A percentile compares a stretch with the other conserved stretches of the same genome.
These are phyloP conservation scores for Chlorella sp. DNA, from an alignment of 139 green algal genomes.

Conservation along the genomic window DNA sequence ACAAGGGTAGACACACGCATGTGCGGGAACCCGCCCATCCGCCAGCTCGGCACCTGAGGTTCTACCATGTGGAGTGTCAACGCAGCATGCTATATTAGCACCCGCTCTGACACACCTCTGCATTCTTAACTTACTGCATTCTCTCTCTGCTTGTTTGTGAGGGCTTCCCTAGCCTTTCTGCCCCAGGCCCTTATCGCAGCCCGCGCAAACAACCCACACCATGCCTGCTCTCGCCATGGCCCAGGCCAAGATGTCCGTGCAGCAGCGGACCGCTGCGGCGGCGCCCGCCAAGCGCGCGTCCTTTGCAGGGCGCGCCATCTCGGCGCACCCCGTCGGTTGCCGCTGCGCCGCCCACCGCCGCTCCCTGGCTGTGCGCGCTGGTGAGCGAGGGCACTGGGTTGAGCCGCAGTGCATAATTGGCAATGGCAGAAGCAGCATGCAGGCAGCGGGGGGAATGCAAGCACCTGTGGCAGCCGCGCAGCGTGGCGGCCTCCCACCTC, in stretches of 20 bases:
- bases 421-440: neutral
- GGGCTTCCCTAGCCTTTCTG: too few relatives aligned
- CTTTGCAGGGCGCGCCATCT: neutral
- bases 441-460: neutral
- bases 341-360: conserved; percentile 12
- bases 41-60: too few relatives aligned
- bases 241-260: neutral
- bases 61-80: too few relatives aligned
- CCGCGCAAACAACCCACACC: too few relatives aligned
- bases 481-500: too few relatives aligned
- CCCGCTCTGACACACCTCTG: too few relatives aligned
- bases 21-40: too few relatives aligned
- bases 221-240: neutral
- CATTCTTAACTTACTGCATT: too few relatives aligned
- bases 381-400: neutral
- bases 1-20: too few relatives aligned
- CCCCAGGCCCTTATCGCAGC: too few relatives aligned
- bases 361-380: neutral
- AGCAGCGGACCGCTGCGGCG: neutral
- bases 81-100: too few relatives aligned
- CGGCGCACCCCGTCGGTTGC: neutral
- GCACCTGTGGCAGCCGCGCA: neutral
- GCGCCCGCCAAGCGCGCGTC: neutral
- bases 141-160: too few relatives aligned
- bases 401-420: neutral